A percentile compares a stretch with the other conserved stretches of the same genome.
phyloP scores from a whole-genome alignment of 345 rosid genomes.

The Mangifera indica region DNA sequence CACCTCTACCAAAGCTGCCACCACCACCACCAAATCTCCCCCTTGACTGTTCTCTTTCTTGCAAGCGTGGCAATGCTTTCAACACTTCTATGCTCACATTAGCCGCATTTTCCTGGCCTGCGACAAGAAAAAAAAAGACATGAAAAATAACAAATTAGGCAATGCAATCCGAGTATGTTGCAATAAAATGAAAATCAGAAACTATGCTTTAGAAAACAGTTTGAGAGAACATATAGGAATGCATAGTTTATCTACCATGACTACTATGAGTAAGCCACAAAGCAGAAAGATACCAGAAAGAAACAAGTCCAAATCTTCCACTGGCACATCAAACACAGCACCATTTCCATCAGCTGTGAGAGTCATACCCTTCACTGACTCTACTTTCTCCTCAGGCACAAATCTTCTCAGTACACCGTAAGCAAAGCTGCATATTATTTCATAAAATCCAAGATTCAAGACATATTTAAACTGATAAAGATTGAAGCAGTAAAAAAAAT shows the following conservation, averaged over 20 bases:
- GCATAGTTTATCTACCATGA: neutral
- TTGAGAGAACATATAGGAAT: too few species aligned
- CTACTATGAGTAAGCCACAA: neutral
- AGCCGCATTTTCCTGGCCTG: slow-evolving; percentile 67
- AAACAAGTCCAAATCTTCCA: slow-evolving; percentile 60
- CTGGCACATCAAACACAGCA: slow-evolving; percentile 79
- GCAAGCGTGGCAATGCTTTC: slow-evolving; percentile 67
- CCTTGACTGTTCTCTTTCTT: slow-evolving; percentile 61
- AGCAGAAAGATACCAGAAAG: slow-evolving; percentile 44
- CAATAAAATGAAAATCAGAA: neutral
- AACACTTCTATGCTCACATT: slow-evolving; percentile 63
- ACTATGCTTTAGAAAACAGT: neutral
- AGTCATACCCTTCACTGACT: slow-evolving; percentile 62
- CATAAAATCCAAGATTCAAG: neutral
- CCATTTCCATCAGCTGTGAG: slow-evolving; percentile 79
- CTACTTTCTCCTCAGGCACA: slow-evolving; percentile 95
- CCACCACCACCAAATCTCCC: slow-evolving; percentile 62
- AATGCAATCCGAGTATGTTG: neutral
- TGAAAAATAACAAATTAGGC: too few species aligned
- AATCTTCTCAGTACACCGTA: slow-evolving; percentile 66
- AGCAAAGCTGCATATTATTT: slow-evolving; percentile 50
- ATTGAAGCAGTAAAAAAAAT: too few species aligned
- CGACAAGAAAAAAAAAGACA: neutral
- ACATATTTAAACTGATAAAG: too few species aligned
- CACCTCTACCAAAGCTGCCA: too few species aligned